phyloP scores from a whole-genome alignment of 441 rosid species.

The Adansonia gregorii region DNA sequence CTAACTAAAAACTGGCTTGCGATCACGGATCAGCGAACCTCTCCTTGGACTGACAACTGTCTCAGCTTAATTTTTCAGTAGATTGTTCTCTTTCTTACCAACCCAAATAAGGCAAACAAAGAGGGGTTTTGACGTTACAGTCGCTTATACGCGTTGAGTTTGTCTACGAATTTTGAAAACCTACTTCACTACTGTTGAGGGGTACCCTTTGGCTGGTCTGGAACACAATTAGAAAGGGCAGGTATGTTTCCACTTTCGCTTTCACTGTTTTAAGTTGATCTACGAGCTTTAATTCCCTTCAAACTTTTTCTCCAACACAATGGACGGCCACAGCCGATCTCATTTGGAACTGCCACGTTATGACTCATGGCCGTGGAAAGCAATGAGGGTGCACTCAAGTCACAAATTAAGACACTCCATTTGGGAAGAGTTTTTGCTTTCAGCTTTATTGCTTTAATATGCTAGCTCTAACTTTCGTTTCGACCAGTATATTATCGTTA shows the following conservation, averaged over 20 bases:
- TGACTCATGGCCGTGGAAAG: background rate
- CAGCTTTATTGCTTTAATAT: slow-evolving; percentile 6
- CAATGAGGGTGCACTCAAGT: background rate
- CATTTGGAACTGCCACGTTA: slow-evolving; percentile 17
- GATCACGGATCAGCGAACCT: background rate
- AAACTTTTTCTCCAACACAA: background rate
- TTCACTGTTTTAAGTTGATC: background rate
- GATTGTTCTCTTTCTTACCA: background rate
- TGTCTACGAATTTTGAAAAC: background rate
- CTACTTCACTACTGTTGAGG: slow-evolving; percentile 24
- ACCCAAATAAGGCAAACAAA: slow-evolving; percentile 8
- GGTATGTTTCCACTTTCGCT: slow-evolving; percentile 29
- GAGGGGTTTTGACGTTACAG: slow-evolving; percentile 1
- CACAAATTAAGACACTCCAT: background rate
- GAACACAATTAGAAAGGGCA: slow-evolving; percentile 18
- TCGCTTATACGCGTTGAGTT: background rate
- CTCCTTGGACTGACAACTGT: slow-evolving; percentile 5
- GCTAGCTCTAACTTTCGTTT: background rate
- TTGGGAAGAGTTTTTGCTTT: background rate
- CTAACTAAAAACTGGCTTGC: background rate
- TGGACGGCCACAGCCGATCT: background rate
- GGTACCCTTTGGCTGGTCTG: slow-evolving; percentile 2
- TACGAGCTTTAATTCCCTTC: slow-evolving; percentile 3
- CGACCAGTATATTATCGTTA: background rate
- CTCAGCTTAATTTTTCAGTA: background rate